Conservation (phyloP, 257 asterid genomes). For the Scutellaria baicalensis region DNA sequence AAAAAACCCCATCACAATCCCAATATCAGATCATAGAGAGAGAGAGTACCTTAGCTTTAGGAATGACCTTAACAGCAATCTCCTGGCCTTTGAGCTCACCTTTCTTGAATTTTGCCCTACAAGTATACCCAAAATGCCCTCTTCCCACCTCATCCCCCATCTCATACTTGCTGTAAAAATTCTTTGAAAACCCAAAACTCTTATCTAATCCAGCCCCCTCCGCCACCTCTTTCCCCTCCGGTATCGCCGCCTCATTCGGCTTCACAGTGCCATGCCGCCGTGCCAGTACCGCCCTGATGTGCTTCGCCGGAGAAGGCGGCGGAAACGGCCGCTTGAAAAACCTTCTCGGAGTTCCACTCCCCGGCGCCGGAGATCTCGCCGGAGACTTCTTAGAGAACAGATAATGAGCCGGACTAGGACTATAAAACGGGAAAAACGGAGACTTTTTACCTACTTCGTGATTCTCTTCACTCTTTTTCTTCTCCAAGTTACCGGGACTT, state of each 20-base stretch:
- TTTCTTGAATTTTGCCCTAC: conserved; percentile 77
- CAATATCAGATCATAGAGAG: conserved; percentile 3
- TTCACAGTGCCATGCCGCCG: conserved; percentile 87
- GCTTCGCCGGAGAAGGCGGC: conserved; percentile 98
- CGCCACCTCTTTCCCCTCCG: conserved; percentile 54
- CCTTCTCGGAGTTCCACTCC: conserved; percentile 57
- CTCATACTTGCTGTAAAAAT: conserved; percentile 70
- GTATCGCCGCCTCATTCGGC: conserved; percentile 61
- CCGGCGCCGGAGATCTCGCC: conserved; percentile 60
- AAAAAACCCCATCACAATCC: not conserved
- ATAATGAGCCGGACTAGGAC: conserved; percentile 90
- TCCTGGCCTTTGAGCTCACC: conserved; percentile 82
- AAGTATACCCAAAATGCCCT: conserved; percentile 96
- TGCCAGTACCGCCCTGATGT: conserved; percentile 74
- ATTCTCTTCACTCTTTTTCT: conserved; percentile 12
- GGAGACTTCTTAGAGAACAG: conserved; percentile 80
- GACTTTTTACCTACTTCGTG: conserved; percentile 52
- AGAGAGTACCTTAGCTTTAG: conserved; percentile 65
- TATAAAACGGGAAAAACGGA: conserved; percentile 85
- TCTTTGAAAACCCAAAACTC: conserved; percentile 80
- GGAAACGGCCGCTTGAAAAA: conserved; percentile 79
- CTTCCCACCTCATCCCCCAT: conserved; percentile 91
- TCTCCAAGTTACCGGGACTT: conserved; percentile 12
- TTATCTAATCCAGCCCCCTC: conserved; percentile 62
- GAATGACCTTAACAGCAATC: conserved; percentile 92